Base-by-base conservation (phyloP, 805 yeast species). In the Cyberlindnera xylosilytica region DNA sequence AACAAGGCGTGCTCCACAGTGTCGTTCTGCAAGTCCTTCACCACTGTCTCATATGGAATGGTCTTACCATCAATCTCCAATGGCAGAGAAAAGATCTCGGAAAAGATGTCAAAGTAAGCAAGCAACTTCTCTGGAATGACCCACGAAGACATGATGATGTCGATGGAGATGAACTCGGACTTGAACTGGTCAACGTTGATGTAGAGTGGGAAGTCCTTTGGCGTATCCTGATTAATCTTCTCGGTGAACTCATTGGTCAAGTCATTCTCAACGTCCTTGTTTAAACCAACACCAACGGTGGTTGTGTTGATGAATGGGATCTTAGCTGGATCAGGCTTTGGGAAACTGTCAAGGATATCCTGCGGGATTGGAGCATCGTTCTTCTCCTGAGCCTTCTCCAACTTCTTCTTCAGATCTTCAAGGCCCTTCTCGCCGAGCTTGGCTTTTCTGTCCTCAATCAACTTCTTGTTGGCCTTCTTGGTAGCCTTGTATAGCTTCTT, bases 321-420 rank as follows among this genome's bases (percentile, higher is more conserved):
- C 35, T 74, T 75, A 1, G 83, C 68, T 0, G 93, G 89, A 56
- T 88, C 87, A 4, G 95, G 90, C 19, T 76, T 73, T 3, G 76
- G 76, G 62, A 88, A 89, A 20, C 70, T 57, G 3, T 73, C 66
- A 16, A 91, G 60, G 6, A 89, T 64, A 1, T 72, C 72, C 10
- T 76, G 73, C 1, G 98, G 97, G 47, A 93, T 84, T 18, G 85
- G 83, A n/a, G 56, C 65, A 57, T 87, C 85, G 61, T 91, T 91
- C 36, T 69, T 71, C 2, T 60, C 68, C 52, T 79, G 81, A 0
- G 97, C 97, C 0, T 57, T 47, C 20, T 79, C 71, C 31, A 93
- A 66, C 38, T 68, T 66, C 20, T 70, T 60, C 11, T 66, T 76
- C 32, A 87, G 63, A 28, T 72, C 55, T 15, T 64, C 61, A 33